Base-by-base conservation (phyloP, 2,329 filamentous ascomycete species). In the Apiospora phragmitis region DNA sequence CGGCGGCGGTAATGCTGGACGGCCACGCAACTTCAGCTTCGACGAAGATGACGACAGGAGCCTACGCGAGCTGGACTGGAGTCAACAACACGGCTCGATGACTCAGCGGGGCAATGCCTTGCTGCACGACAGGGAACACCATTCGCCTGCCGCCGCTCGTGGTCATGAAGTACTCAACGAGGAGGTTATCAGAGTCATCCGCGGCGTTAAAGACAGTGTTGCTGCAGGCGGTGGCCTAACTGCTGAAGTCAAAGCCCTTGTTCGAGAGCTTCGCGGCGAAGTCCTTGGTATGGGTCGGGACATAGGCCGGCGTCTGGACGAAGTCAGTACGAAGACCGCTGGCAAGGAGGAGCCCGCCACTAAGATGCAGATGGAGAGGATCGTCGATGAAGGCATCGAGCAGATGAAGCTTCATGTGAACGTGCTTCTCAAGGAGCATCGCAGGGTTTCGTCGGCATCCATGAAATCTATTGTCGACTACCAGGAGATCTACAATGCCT, bases 211-310 rank as follows among this genome's bases (percentile, higher is more conserved):
- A 79, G 94, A 97, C 79, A 97, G 94, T 75, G 93, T 98, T 70
- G 88, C 93, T 0, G 93, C 97, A 80, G 91, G 93, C 51, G 95
- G 95, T 71, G 94, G 95, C 6, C 88, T 98, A 68, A 97, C 94
- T 1, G 94, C 94, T 70, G 94, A 97, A 79, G 94, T 97, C 73
- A 98, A 98, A 81, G 91, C 94, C 4, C 87, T 97, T 11, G 93
- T 98, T 11, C 91, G 94, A 32, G 95, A 98, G 77, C 87, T 98
- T 45, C 91, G 95, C 29, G 95, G 94, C 3, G 95, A 98, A 79
- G 94, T 98, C 11, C 86, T 98, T 5, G 95, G 94, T 3, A 98
- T 98, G 95, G 95, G 95, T 4, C 89, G 95, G 70, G 94, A 98
- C 74, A 90, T 98, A 66, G 94, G 93, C 51, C 92, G 94, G 70